phyloP scores from a whole-genome alignment of 257 asterid genomes.

The Solanum virginianum region DNA sequence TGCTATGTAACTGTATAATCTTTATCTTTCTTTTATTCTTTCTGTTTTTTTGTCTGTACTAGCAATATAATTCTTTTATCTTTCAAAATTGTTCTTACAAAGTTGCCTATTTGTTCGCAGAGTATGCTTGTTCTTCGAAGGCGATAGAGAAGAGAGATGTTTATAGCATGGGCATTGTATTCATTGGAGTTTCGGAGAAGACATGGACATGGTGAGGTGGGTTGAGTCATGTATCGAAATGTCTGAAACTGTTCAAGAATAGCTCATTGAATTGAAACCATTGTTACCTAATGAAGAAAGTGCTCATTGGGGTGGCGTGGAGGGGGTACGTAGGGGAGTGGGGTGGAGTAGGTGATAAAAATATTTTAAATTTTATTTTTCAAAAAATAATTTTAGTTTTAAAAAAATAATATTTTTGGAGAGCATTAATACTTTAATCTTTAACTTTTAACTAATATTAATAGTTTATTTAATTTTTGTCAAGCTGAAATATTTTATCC shows the following conservation, averaged over 20 bases:
- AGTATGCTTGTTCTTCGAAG: conserved; percentile 71
- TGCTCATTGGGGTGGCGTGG: background rate
- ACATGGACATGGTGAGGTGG: conserved; percentile 86
- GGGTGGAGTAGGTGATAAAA: too few species aligned
- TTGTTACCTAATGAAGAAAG: conserved; percentile 48
- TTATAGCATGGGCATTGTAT: conserved; percentile 60
- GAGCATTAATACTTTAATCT: too few species aligned
- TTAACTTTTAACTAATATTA: too few species aligned
- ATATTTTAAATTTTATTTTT: too few species aligned
- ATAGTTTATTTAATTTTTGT: too few species aligned
- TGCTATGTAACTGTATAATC: background rate
- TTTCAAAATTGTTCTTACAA: background rate
- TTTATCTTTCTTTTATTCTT: conserved; percentile 6
- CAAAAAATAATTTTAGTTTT: too few species aligned
- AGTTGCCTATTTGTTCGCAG: conserved; percentile 22
- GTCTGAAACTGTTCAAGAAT: conserved; percentile 29
- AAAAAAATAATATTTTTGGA: too few species aligned
- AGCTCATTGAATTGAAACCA: conserved; percentile 58
- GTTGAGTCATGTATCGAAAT: conserved; percentile 41
- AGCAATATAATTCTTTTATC: background rate
- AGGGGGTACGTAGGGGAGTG: too few species aligned
- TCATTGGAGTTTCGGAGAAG: conserved; percentile 55
- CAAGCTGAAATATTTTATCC: too few species aligned
- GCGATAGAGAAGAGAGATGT: conserved; percentile 87
- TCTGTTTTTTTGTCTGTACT: conserved; percentile 25